Evolutionary conservation across 495 filamentous ascomycete genomes (phyloP), one percentile per base, ranked within the genome.

Genomic region (Viridothelium virens): DNA sequence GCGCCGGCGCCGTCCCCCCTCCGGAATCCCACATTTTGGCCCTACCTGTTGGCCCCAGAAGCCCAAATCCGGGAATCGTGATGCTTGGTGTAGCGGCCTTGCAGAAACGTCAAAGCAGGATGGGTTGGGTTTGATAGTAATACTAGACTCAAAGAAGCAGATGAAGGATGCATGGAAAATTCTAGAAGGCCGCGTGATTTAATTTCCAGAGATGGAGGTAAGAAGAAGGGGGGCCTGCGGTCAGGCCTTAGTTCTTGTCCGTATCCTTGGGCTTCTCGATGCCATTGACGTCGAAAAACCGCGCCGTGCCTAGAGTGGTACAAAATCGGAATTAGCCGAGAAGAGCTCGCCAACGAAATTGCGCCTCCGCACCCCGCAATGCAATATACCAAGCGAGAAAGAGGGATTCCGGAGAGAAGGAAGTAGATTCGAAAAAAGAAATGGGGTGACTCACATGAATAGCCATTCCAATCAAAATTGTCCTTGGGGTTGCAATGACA

Each of bases 381-480:
- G 31, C 7, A 53, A 53, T 53, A 59, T 18, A 59, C 53, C 25
- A 5, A 7, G 34, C 48, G 64, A 46, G 33, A 25, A 39, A 38
- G 39, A 33, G 25, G 46, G 38, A 44, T 16, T 18, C 36, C 36
- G 37, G 48, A 5, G 48, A 53, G 11, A 25, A 53, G 48, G 48
- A 25, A 53, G n/a, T 5, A 5, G 48, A 53, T 5, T 5, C 11
- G 16, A 25, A 25, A 53, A 53, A 11, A 25, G 16, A 53, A 18
- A 53, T 18, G 63, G 50, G 14, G 18, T 9, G 16, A 80, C 91
- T 79, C 81, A 96, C 92, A 96, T 70, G 91, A 93, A 73, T 94
- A 96, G 50, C 90, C 90, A 77, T 95, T 96, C 95, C 95, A 98
- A 76, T 98, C 94, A 80, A 98, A 97, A 78, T 97, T 97, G 34